These are phyloP conservation scores for Cyamopsis tetragonoloba DNA, from an alignment of 306 rosid species.

Conservation along the genomic window DNA sequence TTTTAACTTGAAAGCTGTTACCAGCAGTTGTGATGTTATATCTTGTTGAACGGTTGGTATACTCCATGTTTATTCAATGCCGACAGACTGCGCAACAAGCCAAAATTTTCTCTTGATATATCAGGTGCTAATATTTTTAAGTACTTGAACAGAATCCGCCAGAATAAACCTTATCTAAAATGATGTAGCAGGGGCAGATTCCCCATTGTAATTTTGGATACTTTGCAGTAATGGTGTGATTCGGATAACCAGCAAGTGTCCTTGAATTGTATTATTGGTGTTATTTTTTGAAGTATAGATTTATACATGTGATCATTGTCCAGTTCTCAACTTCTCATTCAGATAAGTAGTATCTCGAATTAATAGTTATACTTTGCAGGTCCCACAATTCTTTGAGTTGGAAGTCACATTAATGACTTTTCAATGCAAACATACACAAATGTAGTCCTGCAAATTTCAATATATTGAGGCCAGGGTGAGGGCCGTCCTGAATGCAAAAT, in stretches of 20 bases:
- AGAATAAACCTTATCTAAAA: too few species aligned
- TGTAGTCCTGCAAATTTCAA: too few species aligned
- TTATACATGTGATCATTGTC: neutral
- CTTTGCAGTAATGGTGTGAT: neutral
- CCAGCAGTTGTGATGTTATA: neutral
- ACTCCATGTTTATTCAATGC: neutral
- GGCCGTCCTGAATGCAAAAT: too few species aligned
- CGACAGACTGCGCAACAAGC: neutral
- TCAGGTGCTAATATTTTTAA: neutral
- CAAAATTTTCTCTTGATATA: neutral
- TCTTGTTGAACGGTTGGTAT: neutral
- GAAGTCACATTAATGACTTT: neutral
- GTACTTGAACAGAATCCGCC: neutral
- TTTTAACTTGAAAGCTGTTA: neutral
- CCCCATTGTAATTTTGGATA: too few species aligned
- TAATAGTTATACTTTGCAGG: neutral
- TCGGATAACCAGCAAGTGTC: too few species aligned
- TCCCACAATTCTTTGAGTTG: slow-evolving; percentile 6
- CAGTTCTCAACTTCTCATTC: neutral
- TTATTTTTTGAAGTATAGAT: neutral
- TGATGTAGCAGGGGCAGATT: too few species aligned
- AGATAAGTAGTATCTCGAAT: too few species aligned
- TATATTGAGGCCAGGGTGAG: too few species aligned
- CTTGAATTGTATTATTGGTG: neutral
- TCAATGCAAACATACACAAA: neutral